These are phyloP conservation scores for Tylopilus intermedius DNA, from an alignment of 768 basidiomycete genomes.

Conservation along the genomic window DNA sequence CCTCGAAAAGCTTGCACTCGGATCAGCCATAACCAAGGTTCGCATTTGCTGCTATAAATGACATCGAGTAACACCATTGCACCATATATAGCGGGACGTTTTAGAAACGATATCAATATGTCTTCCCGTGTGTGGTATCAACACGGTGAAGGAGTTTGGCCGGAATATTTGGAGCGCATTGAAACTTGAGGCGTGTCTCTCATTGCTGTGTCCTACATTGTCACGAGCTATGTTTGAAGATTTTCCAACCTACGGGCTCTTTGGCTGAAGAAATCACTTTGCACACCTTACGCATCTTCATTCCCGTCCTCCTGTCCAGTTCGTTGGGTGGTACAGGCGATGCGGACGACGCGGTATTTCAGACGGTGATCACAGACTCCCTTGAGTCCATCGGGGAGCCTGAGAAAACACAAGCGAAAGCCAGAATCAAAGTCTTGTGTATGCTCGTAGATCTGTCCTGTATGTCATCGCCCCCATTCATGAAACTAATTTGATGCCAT, in stretches of 20 bases:
- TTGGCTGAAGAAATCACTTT: conserved; percentile 73
- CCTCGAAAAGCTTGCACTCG: conserved; percentile 84
- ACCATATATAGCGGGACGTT: conserved; percentile 66
- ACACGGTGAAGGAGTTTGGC: conserved; percentile 55
- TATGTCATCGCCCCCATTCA: conserved; percentile 35
- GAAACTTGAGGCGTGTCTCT: conserved; percentile 70
- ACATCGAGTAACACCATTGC: not conserved
- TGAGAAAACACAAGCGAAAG: conserved; percentile 88
- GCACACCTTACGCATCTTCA: conserved; percentile 63
- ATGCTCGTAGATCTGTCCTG: conserved; percentile 74
- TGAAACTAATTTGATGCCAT: conserved; percentile 1
- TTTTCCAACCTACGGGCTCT: conserved; percentile 86
- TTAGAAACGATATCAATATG: conserved; percentile 72
- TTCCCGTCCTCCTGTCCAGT: conserved; percentile 63
- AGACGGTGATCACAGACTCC: conserved; percentile 77
- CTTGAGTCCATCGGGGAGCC: conserved; percentile 77
- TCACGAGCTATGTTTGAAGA: conserved; percentile 40
- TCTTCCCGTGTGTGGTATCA: conserved; percentile 79
- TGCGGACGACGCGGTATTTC: conserved; percentile 52
- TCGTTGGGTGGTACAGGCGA: conserved; percentile 34
- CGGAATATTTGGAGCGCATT: conserved; percentile 85
- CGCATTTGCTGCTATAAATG: not conserved
- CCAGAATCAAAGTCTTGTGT: conserved; percentile 80
- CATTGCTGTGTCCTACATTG: not conserved
- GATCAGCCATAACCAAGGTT: conserved; percentile 80